Conservation (phyloP, 208 protist species). For the Acanthamoeba healyi region DNA sequence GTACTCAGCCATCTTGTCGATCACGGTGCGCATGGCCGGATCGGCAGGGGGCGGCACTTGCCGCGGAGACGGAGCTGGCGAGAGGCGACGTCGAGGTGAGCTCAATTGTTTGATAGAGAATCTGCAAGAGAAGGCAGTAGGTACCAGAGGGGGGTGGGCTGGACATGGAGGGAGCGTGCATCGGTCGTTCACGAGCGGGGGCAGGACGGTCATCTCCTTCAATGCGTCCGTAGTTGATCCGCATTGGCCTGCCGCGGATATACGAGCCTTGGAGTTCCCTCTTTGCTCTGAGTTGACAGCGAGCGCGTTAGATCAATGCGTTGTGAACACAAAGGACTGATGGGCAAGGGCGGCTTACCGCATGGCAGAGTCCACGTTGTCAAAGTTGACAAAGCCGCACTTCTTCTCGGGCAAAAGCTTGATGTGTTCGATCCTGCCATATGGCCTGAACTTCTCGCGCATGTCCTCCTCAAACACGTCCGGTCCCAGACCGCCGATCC, state of each 20-base stretch:
- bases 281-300: conserved; percentile 10
- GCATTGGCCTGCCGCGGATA: conserved; percentile 51
- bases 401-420: conserved; percentile 76
- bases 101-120: no score
- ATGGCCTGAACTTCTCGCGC: conserved; percentile 47
- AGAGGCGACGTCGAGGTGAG: not conserved
- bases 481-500: conserved; percentile 39
- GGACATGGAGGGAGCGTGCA: not conserved
- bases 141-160: not conserved
- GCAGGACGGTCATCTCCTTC: conserved; percentile 11
- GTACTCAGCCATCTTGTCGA: conserved; percentile 72
- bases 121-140: no score
- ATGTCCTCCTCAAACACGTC: conserved; percentile 77
- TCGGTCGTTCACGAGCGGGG: not conserved
- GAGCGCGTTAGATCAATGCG: no score
- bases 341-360: conserved; percentile 6
- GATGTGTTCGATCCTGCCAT: conserved; percentile 76
- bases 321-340: no score
- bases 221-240: conserved; percentile 72
- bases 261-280: conserved; percentile 44
- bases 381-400: conserved; percentile 76
- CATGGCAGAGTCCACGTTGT: conserved; percentile 65
- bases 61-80: not conserved
- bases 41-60: not conserved
- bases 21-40: conserved; percentile 13